These are phyloP conservation scores for Cladosporium sp. DNA, from an alignment of 2,329 filamentous ascomycete genomes.

Conservation along the genomic window DNA sequence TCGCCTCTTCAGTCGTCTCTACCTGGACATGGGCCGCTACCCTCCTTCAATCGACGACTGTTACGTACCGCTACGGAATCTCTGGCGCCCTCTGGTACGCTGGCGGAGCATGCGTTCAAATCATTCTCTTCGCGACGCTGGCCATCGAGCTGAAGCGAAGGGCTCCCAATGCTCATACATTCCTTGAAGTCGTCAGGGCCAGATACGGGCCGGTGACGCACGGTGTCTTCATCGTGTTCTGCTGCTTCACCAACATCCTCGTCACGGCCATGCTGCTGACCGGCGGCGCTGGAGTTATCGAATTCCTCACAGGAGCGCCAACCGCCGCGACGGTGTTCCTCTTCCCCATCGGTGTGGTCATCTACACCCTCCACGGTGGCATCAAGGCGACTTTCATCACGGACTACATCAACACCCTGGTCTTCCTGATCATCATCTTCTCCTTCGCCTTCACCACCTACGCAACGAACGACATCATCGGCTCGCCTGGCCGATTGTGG, in stretches of 20 bases:
- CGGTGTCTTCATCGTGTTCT: slow-evolving; percentile 76
- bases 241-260: slow-evolving; percentile 65
- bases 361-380: slow-evolving; percentile 27
- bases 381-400: slow-evolving; percentile 25
- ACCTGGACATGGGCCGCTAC: slow-evolving; percentile 71
- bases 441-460: slow-evolving; percentile 21
- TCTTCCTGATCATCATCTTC: slow-evolving; percentile 24
- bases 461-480: slow-evolving; percentile 18
- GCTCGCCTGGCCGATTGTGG: slow-evolving; percentile 23
- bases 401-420: slow-evolving; percentile 25
- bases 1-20: slow-evolving; percentile 80
- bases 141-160: slow-evolving; percentile 86
- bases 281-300: slow-evolving; percentile 73
- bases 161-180: slow-evolving; percentile 19
- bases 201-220: slow-evolving; percentile 68
- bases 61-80: slow-evolving; percentile 64
- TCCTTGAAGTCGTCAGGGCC: slow-evolving; percentile 20
- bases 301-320: slow-evolving; percentile 66
- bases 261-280: slow-evolving; percentile 81
- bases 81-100: slow-evolving; percentile 65
- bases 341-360: slow-evolving; percentile 25
- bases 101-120: slow-evolving; percentile 72
- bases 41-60: slow-evolving; percentile 32
- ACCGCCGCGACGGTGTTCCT: slow-evolving; percentile 76
- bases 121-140: slow-evolving; percentile 83